phyloP scores from a whole-genome alignment of 495 filamentous ascomycete species.

The Xylaria intraflava region DNA sequence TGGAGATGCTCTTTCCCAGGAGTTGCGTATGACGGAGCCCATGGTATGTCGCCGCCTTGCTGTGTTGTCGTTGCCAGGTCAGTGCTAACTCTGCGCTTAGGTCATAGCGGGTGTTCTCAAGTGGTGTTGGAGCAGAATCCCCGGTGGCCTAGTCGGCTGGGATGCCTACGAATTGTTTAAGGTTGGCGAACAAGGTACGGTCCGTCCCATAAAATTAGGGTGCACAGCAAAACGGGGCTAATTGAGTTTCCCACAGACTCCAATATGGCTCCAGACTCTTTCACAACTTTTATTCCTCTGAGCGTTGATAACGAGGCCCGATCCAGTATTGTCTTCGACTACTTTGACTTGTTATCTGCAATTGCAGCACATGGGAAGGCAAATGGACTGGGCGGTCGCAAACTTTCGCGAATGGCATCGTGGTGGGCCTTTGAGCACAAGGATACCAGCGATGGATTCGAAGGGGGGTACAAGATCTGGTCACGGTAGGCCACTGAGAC shows the following conservation, averaged over 20 bases:
- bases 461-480: slow-evolving; percentile 90
- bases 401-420: slow-evolving; percentile 88
- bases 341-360: slow-evolving; percentile 89
- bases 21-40: slow-evolving; percentile 87
- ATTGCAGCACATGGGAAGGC: slow-evolving; percentile 74
- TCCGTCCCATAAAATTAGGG: background rate
- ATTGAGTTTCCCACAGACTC: slow-evolving; percentile 56
- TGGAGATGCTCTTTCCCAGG: slow-evolving; percentile 70
- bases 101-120: slow-evolving; percentile 91
- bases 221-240: slow-evolving; percentile 2
- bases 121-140: slow-evolving; percentile 96
- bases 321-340: slow-evolving; percentile 86
- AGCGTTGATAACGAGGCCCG: slow-evolving; percentile 86
- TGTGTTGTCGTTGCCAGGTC: background rate
- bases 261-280: slow-evolving; percentile 83
- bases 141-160: slow-evolving; percentile 92
- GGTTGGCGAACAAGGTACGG: slow-evolving; percentile 83
- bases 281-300: slow-evolving; percentile 91
- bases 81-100: slow-evolving; percentile 35
- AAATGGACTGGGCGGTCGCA: slow-evolving; percentile 89
- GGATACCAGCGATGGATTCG: slow-evolving; percentile 85
- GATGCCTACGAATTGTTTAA: slow-evolving; percentile 94
- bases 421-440: slow-evolving; percentile 98
- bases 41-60: slow-evolving; percentile 54
- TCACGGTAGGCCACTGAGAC: slow-evolving; percentile 27